These are phyloP conservation scores for Pyricularia pennisetigena DNA, from an alignment of 2,329 filamentous ascomycete species.

Conservation along the genomic window DNA sequence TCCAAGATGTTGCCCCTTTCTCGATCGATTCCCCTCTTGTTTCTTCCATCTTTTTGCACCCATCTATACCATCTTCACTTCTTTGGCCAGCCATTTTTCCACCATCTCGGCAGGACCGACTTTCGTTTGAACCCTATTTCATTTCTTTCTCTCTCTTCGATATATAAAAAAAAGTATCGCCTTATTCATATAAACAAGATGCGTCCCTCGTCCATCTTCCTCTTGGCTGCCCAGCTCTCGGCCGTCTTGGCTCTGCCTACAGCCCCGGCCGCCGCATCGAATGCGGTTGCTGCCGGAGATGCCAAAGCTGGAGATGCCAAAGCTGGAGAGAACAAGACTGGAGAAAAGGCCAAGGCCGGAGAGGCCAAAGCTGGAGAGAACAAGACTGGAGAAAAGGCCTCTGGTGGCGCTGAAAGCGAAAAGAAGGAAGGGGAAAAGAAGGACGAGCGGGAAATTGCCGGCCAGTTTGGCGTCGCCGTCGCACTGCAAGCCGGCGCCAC, in stretches of 20 bases:
- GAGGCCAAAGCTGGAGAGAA: not conserved
- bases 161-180: not conserved
- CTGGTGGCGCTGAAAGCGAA: not conserved
- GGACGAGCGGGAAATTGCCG: conserved; percentile 20
- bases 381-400: not conserved
- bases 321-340: too few species aligned
- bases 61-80: not conserved
- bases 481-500: conserved; percentile 20
- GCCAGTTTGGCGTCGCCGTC: conserved; percentile 18
- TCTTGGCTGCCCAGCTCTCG: conserved; percentile 14
- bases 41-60: not conserved
- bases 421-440: conserved; percentile 10
- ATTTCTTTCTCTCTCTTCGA: not conserved
- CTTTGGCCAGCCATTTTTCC: not conserved
- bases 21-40: not conserved
- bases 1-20: not conserved
- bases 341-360: not conserved
- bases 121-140: not conserved
- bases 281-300: not conserved
- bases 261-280: conserved; percentile 2
- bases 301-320: not conserved
- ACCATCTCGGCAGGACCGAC: conserved; percentile 1
- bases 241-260: conserved; percentile 10
- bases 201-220: conserved; percentile 11
- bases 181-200: conserved; percentile 5